phyloP scores from a whole-genome alignment of 805 yeast genomes.

The Pichia gijzeniarum region DNA sequence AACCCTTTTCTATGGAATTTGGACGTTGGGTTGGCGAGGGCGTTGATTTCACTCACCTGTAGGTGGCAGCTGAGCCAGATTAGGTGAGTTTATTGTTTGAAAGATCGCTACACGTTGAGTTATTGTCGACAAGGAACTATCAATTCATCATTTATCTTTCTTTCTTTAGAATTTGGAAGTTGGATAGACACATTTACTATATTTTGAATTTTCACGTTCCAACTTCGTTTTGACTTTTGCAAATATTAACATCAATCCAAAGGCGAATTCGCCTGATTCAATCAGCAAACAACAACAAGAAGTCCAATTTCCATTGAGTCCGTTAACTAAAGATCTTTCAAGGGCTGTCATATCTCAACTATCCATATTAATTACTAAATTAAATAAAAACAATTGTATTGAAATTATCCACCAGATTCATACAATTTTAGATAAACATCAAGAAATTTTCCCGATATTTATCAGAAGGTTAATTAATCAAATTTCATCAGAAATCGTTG shows the following conservation, averaged over 20 bases:
- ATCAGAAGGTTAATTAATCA: slow-evolving; percentile 29
- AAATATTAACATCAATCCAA: slow-evolving; percentile 13
- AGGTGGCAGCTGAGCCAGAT: not conserved
- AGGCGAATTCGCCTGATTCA: slow-evolving; percentile 23
- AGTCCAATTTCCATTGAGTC: slow-evolving; percentile 4
- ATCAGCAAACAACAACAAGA: not conserved
- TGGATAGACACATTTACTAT: not conserved
- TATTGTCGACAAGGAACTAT: too few relatives aligned
- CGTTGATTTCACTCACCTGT: too few relatives aligned
- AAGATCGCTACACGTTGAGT: not conserved
- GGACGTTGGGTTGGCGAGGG: too few relatives aligned
- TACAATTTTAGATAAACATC: slow-evolving; percentile 35
- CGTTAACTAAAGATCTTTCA: slow-evolving; percentile 15
- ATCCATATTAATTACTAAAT: slow-evolving; percentile 42
- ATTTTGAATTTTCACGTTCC: not conserved
- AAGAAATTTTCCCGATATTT: slow-evolving; percentile 30
- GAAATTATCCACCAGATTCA: slow-evolving; percentile 39
- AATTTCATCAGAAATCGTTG: slow-evolving; percentile 22
- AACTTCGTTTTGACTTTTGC: slow-evolving; percentile 10
- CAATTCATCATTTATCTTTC: too few relatives aligned
- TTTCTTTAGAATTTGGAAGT: too few relatives aligned
- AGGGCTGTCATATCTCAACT: slow-evolving; percentile 45
- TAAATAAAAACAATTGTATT: slow-evolving; percentile 35
- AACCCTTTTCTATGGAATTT: not conserved
- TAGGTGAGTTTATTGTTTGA: not conserved